Conservation (phyloP, 1,284 basidiomycete genomes). For the Ganoderma leucocontextum region DNA sequence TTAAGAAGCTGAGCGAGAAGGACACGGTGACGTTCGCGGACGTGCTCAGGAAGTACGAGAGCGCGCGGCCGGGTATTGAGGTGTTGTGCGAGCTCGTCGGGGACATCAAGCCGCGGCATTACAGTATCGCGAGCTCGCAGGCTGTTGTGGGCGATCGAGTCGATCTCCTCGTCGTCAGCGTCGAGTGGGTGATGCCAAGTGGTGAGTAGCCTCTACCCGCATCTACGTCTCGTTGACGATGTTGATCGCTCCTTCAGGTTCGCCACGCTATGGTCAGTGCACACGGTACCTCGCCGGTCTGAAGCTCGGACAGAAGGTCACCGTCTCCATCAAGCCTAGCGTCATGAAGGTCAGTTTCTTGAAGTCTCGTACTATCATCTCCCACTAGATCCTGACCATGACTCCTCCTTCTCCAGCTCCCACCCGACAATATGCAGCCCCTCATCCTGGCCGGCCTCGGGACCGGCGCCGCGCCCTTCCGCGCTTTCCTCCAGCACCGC, state of each 20-base stretch:
- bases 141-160: constrained; percentile 94
- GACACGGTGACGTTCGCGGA: constrained; percentile 97
- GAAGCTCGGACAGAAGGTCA: constrained; percentile 90
- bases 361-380: not conserved
- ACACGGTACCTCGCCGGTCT: constrained; percentile 93
- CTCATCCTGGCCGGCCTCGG: constrained; percentile 99
- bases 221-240: constrained; percentile 1
- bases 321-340: constrained; percentile 97
- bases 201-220: constrained; percentile 58
- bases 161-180: constrained; percentile 94
- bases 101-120: constrained; percentile 97
- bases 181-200: constrained; percentile 90
- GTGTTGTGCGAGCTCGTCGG: constrained; percentile 88
- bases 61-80: constrained; percentile 84
- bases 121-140: constrained; percentile 97
- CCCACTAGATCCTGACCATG: not conserved
- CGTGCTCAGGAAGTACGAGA: constrained; percentile 82
- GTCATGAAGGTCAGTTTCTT: constrained; percentile 91
- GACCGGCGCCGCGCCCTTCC: constrained; percentile 98
- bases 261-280: constrained; percentile 91
- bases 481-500: constrained; percentile 96
- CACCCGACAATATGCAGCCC: constrained; percentile 86
- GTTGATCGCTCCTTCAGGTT: constrained; percentile 54
- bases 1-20: constrained; percentile 95
- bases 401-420: constrained; percentile 60